Evolutionary conservation across 345 rosid species (phyloP).

Genomic region (Pugionium dolabratum): DNA sequence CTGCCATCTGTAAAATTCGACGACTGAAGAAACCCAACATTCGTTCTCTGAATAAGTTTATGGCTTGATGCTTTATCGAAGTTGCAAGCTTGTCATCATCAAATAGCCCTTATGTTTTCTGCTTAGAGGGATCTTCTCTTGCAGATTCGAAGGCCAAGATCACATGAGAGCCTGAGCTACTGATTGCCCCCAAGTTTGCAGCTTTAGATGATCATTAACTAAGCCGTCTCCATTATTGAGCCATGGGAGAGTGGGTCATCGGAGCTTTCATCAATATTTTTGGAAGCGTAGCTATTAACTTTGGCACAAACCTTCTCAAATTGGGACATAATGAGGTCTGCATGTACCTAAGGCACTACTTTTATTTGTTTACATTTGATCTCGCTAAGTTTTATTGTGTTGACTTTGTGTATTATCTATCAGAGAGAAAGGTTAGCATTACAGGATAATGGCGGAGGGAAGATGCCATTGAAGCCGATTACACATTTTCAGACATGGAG

Average conservation of each 20-base stretch:
- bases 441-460: constrained; percentile 63
- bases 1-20: constrained; percentile 8
- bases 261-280: constrained; percentile 95
- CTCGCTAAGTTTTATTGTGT: constrained; percentile 18
- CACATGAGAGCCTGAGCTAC: constrained; percentile 37
- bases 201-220: constrained; percentile 44
- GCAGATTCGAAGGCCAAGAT: constrained; percentile 25
- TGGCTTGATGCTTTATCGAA: not conserved
- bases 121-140: not conserved
- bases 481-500: constrained; percentile 93
- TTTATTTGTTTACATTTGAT: not conserved
- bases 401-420: constrained; percentile 30
- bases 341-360: not conserved
- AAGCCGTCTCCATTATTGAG: constrained; percentile 40
- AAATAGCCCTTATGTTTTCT: not conserved
- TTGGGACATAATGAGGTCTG: constrained; percentile 91
- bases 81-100: too few species aligned
- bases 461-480: constrained; percentile 71
- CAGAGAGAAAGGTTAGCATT: constrained; percentile 80
- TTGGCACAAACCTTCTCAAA: constrained; percentile 99
- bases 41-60: not conserved
- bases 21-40: constrained; percentile 12
- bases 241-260: constrained; percentile 97
- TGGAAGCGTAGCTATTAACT: constrained; percentile 97
- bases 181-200: constrained; percentile 29